phyloP scores from a whole-genome alignment of 257 asterid species.

The Solanum piurae region DNA sequence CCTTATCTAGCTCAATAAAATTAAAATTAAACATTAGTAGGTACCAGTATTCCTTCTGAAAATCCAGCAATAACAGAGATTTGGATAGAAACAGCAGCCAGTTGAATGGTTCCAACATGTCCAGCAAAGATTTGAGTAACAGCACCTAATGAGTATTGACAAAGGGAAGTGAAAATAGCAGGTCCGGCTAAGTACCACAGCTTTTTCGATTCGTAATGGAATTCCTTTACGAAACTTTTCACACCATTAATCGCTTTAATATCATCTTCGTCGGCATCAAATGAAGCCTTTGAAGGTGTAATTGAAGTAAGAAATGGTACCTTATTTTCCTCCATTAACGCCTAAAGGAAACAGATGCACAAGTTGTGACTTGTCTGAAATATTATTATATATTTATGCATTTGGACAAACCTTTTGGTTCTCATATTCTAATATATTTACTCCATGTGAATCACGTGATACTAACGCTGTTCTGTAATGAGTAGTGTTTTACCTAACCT shows the following conservation, averaged over 20 bases:
- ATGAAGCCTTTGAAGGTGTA: background rate
- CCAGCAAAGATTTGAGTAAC: conserved; percentile 3
- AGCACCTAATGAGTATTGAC: conserved; percentile 6
- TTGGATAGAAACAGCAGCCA: conserved; percentile 9
- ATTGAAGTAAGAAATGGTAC: background rate
- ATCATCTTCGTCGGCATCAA: conserved; percentile 1
- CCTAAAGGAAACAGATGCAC: background rate
- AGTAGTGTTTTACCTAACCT: background rate
- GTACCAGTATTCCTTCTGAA: conserved; percentile 6
- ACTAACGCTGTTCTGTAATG: background rate
- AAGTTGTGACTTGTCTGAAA: background rate
- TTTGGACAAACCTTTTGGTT: background rate
- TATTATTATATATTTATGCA: background rate
- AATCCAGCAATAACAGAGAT: conserved; percentile 5
- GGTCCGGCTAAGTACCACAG: conserved; percentile 8
- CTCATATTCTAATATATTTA: background rate
- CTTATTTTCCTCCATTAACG: background rate
- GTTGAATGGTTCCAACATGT: conserved; percentile 4
- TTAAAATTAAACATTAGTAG: background rate
- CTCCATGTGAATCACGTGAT: background rate
- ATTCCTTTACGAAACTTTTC: background rate
- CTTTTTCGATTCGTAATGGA: background rate
- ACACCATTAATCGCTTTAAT: background rate
- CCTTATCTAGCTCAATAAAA: background rate
- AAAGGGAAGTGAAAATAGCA: background rate